Conservation (phyloP, 75 land plant species). For the Picea sitchensis region DNA sequence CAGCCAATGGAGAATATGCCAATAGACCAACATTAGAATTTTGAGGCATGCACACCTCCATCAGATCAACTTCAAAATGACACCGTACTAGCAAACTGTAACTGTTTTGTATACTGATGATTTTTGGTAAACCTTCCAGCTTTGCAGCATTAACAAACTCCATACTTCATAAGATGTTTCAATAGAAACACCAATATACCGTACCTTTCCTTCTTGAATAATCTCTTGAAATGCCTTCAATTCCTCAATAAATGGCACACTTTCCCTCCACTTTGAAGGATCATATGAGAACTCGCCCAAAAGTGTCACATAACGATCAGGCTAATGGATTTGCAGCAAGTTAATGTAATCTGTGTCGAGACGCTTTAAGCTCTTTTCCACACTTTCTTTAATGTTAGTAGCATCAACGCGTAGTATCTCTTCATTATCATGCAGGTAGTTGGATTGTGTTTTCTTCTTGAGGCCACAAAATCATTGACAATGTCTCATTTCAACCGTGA, state of each 20-base stretch:
- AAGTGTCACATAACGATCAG: constrained; percentile 94
- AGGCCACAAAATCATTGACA: no score
- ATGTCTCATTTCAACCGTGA: no score
- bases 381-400: no score
- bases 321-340: constrained; percentile 31
- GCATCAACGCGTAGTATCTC: no score
- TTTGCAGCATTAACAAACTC: constrained; percentile 88
- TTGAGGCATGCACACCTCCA: no score
- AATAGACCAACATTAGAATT: no score
- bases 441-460: no score
- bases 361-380: no score
- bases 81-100: constrained; percentile 78
- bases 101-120: constrained; percentile 93
- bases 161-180: constrained; percentile 97
- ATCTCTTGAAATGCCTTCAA: constrained; percentile 77
- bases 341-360: no score
- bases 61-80: constrained; percentile 48
- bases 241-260: constrained; percentile 82
- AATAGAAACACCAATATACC: constrained; percentile 94
- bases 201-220: constrained; percentile 94
- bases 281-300: constrained; percentile 84
- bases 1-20: no score
- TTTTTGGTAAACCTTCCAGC: constrained; percentile 81
- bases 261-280: constrained; percentile 63
- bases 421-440: no score